Conservation (phyloP, 2,329 filamentous ascomycete genomes). For the Neopestalotiopsis sp. region DNA sequence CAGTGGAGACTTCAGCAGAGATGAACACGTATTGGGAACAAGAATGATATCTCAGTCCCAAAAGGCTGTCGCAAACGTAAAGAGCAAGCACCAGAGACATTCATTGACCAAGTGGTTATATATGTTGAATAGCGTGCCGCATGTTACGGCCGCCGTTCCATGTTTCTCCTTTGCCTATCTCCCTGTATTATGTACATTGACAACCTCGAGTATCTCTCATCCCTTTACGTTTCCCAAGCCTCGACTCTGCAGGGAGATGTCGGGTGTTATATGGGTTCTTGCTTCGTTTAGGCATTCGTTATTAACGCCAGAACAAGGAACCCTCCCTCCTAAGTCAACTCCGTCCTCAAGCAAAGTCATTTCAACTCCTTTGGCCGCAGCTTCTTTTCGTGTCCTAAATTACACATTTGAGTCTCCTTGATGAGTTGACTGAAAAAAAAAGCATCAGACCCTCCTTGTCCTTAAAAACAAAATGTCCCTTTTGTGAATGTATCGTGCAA, state of each 20-base stretch:
- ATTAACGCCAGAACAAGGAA: neutral
- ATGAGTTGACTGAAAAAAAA: conserved; percentile 19
- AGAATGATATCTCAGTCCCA: neutral
- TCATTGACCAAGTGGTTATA: neutral
- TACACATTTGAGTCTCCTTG: conserved; percentile 29
- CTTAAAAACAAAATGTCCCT: conserved; percentile 11
- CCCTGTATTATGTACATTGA: neutral
- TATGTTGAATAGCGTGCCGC: neutral
- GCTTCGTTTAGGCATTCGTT: conserved; percentile 2
- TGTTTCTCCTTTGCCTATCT: neutral
- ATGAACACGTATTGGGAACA: neutral
- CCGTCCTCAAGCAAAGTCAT: neutral
- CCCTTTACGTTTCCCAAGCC: neutral
- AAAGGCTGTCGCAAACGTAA: neutral
- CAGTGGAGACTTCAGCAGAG: neutral
- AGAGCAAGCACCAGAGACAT: too few species aligned
- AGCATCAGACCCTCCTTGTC: conserved; percentile 21
- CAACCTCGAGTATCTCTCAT: neutral
- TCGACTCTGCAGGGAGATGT: neutral
- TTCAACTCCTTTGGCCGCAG: conserved; percentile 17
- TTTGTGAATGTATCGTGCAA: conserved; percentile 11
- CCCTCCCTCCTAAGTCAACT: neutral
- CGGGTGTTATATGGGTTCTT: neutral
- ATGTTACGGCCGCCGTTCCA: neutral
- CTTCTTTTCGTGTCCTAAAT: conserved; percentile 21